Conservation (phyloP, 192 early-diverging fungal species). For the Backusella sp. region DNA sequence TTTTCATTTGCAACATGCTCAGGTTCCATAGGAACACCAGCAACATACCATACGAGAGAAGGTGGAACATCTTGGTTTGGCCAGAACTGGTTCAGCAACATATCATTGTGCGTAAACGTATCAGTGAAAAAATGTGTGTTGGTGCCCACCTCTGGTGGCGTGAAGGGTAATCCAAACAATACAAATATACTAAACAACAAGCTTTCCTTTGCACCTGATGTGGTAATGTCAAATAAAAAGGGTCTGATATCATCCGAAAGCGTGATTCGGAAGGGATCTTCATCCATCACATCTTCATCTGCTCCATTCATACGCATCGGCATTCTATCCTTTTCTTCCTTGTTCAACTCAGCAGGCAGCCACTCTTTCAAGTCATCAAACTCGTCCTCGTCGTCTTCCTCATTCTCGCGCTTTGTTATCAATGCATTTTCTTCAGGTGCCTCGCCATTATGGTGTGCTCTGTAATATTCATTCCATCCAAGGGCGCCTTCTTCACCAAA, state of each 20-base stretch:
- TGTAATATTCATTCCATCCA: constrained; percentile 42
- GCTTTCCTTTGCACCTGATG: constrained; percentile 37
- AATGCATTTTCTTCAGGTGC: background rate
- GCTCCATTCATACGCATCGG: constrained; percentile 9
- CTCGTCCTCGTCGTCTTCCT: constrained; percentile 23
- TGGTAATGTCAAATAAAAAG: constrained; percentile 42
- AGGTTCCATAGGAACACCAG: constrained; percentile 35
- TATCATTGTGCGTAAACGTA: constrained; percentile 38
- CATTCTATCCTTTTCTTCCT: constrained; percentile 20
- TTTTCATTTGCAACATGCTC: constrained; percentile 16
- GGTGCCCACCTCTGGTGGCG: constrained; percentile 35
- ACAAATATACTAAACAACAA: constrained; percentile 50
- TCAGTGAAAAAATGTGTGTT: constrained; percentile 40
- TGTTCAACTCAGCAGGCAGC: constrained; percentile 33
- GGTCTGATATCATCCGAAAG: constrained; percentile 54
- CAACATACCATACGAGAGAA: constrained; percentile 20
- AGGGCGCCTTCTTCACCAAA: constrained; percentile 56
- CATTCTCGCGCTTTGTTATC: background rate
- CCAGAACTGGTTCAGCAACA: constrained; percentile 24
- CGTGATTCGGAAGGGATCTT: constrained; percentile 52
- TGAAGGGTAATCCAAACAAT: constrained; percentile 48
- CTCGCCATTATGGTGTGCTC: constrained; percentile 33
- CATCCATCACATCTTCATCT: constrained; percentile 24
- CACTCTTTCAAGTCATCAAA: constrained; percentile 17
- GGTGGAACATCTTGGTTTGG: constrained; percentile 6